Percentiles rank a stretch among this genome's conserved stretches.
These are phyloP conservation scores for Terfezia boudieri DNA, from an alignment of 495 filamentous ascomycete species.

Conservation along the genomic window DNA sequence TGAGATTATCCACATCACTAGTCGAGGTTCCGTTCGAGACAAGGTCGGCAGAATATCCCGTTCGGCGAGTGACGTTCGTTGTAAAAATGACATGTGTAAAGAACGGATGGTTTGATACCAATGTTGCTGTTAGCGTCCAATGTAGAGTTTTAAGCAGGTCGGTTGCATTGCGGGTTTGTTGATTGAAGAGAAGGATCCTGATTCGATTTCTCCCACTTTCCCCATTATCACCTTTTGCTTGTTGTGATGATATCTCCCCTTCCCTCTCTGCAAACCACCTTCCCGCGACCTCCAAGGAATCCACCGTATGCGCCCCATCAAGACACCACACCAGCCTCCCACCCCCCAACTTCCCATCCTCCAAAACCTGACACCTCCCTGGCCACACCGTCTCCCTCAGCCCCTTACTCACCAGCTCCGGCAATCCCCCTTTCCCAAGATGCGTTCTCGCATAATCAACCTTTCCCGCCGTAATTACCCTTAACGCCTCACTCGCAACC, in stretches of 20 bases:
- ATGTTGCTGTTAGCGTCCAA: slow-evolving; percentile 2
- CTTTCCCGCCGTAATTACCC: slow-evolving; percentile 12
- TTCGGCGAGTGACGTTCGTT: not conserved
- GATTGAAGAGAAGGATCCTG: slow-evolving; percentile 68
- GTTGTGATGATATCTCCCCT: slow-evolving; percentile 15
- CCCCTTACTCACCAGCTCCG: slow-evolving; percentile 46
- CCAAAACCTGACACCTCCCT: slow-evolving; percentile 62
- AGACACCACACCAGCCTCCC: slow-evolving; percentile 57
- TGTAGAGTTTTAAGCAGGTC: slow-evolving; percentile 35
- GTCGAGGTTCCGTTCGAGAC: slow-evolving; percentile 52
- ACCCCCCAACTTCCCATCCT: slow-evolving; percentile 24
- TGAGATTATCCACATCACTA: slow-evolving; percentile 40
- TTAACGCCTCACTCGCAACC: slow-evolving; percentile 39
- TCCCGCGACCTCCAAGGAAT: slow-evolving; percentile 59
- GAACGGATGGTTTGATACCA: slow-evolving; percentile 25
- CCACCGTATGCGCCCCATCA: slow-evolving; percentile 77
- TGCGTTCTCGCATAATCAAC: too few species aligned
- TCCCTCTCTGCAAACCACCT: slow-evolving; percentile 47
- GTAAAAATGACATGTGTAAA: slow-evolving; percentile 73
- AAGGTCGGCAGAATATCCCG: slow-evolving; percentile 33
- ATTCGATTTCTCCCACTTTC: too few species aligned
- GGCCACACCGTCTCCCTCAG: slow-evolving; percentile 53
- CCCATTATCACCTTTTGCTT: too few species aligned
- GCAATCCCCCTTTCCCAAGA: slow-evolving; percentile 27
- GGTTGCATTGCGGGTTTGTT: slow-evolving; percentile 55